Evolutionary conservation across 1,284 basidiomycete species (phyloP).

Genomic region (Apiotrichum mycotoxinovorans): DNA sequence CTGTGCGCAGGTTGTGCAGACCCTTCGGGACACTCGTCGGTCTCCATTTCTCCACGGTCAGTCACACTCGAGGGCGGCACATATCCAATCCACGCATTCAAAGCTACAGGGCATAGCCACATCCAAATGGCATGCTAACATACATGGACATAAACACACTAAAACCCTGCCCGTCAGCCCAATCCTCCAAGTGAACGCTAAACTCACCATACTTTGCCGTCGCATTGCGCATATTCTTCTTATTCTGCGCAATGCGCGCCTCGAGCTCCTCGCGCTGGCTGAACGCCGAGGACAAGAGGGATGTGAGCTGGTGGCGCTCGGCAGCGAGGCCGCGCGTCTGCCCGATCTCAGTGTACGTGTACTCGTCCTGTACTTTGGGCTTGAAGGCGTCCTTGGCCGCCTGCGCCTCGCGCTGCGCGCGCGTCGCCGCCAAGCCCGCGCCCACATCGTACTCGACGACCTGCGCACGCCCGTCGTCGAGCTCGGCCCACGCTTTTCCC

Average conservation of each 20-base stretch:
- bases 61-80: no score
- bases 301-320: conserved; percentile 48
- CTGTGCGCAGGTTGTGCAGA: no score
- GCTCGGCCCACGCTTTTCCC: conserved; percentile 44
- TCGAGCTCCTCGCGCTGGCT: conserved; percentile 44
- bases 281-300: conserved; percentile 42
- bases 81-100: no score
- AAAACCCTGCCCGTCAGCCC: background rate
- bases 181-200: background rate
- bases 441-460: conserved; percentile 39
- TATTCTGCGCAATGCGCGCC: conserved; percentile 45
- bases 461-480: conserved; percentile 25
- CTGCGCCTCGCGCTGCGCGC: conserved; percentile 5
- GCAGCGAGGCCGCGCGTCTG: conserved; percentile 46
- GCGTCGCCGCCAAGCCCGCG: conserved; percentile 30
- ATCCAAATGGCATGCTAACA: no score
- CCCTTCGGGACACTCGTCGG: no score
- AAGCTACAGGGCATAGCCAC: no score
- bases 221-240: conserved; percentile 44
- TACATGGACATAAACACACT: background rate
- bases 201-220: conserved; percentile 44
- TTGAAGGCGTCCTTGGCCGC: conserved; percentile 32
- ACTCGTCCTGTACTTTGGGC: conserved; percentile 34
- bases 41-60: no score
- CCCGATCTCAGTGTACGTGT: conserved; percentile 45